These are phyloP conservation scores for Ministeria vibrans DNA, from an alignment of 78 protist species.

Conservation along the genomic window DNA sequence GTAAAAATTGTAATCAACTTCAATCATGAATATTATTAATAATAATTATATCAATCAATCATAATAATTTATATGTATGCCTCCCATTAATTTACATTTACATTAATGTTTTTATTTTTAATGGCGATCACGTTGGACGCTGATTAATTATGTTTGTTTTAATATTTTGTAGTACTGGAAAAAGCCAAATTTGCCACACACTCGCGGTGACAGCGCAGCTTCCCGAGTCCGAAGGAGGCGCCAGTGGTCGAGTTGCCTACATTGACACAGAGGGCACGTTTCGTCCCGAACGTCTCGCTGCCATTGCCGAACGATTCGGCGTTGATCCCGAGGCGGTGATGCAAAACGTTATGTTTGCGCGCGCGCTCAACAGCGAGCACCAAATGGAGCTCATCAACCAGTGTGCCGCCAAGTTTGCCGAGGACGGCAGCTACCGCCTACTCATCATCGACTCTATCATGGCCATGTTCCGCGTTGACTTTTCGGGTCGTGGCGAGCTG, in stretches of 20 bases:
- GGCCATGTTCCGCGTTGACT: constrained; percentile 94
- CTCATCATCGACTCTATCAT: constrained; percentile 93
- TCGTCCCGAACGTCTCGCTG: constrained; percentile 90
- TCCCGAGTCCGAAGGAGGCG: constrained; percentile 74
- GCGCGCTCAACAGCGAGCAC: constrained; percentile 82
- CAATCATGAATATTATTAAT: too few relatives aligned
- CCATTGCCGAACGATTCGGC: constrained; percentile 85
- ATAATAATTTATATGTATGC: neutral
- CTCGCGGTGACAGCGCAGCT: constrained; percentile 61
- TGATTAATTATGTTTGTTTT: too few relatives aligned
- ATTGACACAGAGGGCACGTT: constrained; percentile 98
- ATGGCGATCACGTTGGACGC: neutral
- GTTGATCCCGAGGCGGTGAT: constrained; percentile 79
- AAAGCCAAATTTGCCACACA: constrained; percentile 85
- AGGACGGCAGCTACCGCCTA: constrained; percentile 34
- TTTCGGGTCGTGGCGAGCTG: constrained; percentile 92
- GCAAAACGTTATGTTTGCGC: constrained; percentile 93
- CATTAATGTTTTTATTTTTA: neutral
- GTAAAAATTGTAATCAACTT: too few relatives aligned
- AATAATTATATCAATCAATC: too few relatives aligned
- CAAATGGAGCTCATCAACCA: constrained; percentile 20
- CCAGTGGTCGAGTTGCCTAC: constrained; percentile 94
- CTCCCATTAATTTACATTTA: neutral
- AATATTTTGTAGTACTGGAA: constrained; percentile 55
- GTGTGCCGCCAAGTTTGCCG: constrained; percentile 40